Percentiles rank a stretch among this genome's conserved stretches.
Evolutionary conservation across 2,329 filamentous ascomycete species (phyloP).

Genomic region (Penicillium decumbens): DNA sequence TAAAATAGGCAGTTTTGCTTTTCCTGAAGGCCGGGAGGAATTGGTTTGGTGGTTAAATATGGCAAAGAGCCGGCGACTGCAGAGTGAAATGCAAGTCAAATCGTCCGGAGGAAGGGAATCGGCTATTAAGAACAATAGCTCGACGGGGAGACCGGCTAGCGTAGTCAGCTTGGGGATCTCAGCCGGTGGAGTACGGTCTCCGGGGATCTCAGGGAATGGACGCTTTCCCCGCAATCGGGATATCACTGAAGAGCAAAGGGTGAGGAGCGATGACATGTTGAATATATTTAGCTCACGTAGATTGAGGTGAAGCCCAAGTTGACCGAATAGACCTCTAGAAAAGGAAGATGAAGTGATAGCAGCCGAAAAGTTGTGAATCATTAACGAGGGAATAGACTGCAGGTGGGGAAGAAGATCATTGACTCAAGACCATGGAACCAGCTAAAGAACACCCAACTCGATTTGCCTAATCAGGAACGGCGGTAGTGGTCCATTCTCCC

Average conservation of each 20-base stretch:
- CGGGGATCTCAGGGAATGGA: no score
- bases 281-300: background rate
- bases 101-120: background rate
- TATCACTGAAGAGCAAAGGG: background rate
- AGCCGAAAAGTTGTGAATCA: conserved; percentile 18
- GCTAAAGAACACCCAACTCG: no score
- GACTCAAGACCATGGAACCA: no score
- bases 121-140: background rate
- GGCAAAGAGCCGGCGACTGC: background rate
- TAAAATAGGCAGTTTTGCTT: background rate
- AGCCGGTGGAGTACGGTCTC: background rate
- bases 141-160: background rate
- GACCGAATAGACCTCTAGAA: background rate
- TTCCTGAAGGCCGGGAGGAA: background rate
- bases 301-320: background rate
- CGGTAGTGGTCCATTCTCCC: no score
- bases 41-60: background rate
- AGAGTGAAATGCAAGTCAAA: background rate
- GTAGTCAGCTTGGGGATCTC: background rate
- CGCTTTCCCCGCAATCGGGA: background rate
- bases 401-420: no score
- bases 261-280: background rate
- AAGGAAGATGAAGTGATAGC: background rate
- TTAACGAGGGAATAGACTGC: no score
- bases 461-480: no score